Percentiles rank a stretch among this genome's conserved stretches.
phyloP scores from a whole-genome alignment of 495 filamentous ascomycete species.

The Talaromyces wortmannii region DNA sequence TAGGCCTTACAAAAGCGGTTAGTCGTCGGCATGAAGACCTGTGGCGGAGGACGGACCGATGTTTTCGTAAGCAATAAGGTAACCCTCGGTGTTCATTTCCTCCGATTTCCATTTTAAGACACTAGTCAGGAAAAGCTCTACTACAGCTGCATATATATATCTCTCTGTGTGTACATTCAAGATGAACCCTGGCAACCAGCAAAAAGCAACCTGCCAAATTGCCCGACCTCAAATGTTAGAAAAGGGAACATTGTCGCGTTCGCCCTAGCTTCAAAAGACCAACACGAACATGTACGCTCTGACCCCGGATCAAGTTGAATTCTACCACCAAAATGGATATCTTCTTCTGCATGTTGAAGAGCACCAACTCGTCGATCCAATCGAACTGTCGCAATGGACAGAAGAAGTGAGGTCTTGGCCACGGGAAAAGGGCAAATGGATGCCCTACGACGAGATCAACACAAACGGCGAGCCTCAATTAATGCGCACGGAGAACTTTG shows the following conservation, averaged over 20 bases:
- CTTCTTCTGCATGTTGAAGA: constrained; percentile 24
- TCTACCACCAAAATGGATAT: constrained; percentile 29
- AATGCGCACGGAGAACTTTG: constrained; percentile 36
- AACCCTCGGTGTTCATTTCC: background rate
- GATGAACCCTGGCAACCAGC: background rate
- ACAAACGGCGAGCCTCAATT: constrained; percentile 30
- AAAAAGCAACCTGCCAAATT: no score
- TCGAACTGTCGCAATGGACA: constrained; percentile 26
- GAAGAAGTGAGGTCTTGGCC: constrained; percentile 32
- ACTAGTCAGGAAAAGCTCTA: no score
- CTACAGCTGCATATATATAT: no score
- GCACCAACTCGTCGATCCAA: constrained; percentile 20
- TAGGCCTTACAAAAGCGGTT: background rate
- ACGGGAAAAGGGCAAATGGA: constrained; percentile 30
- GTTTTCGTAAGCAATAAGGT: background rate
- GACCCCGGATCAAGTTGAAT: constrained; percentile 19
- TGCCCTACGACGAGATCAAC: constrained; percentile 40
- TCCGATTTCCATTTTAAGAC: no score
- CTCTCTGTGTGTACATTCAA: background rate
- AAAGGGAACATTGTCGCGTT: background rate
- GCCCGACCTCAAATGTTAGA: no score
- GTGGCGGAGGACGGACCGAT: background rate
- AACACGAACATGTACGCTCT: constrained; percentile 9
- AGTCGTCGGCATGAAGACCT: constrained; percentile 10
- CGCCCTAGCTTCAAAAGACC: background rate